Conservation (phyloP, 331 rosid species). For the Cydonia oblonga region DNA sequence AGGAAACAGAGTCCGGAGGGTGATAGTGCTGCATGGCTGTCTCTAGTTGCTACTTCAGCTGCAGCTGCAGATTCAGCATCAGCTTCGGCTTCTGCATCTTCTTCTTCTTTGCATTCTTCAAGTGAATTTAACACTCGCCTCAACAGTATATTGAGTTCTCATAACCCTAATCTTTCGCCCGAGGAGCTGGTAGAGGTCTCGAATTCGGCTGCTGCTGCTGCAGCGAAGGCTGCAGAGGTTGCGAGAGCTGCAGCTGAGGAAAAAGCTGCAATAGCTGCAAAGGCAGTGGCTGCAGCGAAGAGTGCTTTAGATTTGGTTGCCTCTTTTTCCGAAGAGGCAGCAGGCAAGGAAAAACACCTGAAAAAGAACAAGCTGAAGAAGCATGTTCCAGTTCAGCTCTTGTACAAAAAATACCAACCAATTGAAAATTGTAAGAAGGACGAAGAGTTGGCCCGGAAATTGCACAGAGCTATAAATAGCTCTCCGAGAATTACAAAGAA, state of each 20-base stretch:
- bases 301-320: constrained; percentile 83
- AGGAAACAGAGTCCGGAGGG: constrained; percentile 63
- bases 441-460: constrained; percentile 83
- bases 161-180: constrained; percentile 50
- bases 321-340: constrained; percentile 58
- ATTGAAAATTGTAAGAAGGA: constrained; percentile 67
- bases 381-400: constrained; percentile 85
- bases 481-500: constrained; percentile 76
- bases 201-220: constrained; percentile 45
- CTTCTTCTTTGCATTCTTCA: constrained; percentile 43
- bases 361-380: constrained; percentile 77
- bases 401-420: constrained; percentile 81
- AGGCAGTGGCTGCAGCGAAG: constrained; percentile 83
- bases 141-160: constrained; percentile 54
- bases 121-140: constrained; percentile 51
- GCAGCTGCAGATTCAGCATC: constrained; percentile 14
- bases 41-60: constrained; percentile 47
- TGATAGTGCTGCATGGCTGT: constrained; percentile 40
- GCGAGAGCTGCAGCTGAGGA: constrained; percentile 80
- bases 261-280: constrained; percentile 74
- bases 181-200: constrained; percentile 69
- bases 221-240: constrained; percentile 60
- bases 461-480: constrained; percentile 87
- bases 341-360: constrained; percentile 43
- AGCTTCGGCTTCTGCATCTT: constrained; percentile 34